Conservation (phyloP, 257 asterid genomes). For the Solanum chmielewskii region DNA sequence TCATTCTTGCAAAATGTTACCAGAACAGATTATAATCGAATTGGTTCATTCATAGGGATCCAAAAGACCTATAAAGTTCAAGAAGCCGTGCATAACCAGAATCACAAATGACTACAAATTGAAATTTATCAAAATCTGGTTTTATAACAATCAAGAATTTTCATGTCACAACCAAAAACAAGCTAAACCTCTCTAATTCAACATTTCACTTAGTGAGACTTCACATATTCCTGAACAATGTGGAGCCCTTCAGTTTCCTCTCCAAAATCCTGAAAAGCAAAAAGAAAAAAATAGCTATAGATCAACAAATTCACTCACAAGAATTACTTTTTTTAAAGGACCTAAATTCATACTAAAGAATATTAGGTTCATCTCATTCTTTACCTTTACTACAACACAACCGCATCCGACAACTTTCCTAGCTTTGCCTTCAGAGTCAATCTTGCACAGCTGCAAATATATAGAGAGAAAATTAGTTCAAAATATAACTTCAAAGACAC, state of each 20-base stretch:
- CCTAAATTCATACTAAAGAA: background rate
- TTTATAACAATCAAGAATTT: background rate
- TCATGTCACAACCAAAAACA: background rate
- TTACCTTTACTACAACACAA: constrained; percentile 65
- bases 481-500: background rate
- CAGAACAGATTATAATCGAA: background rate
- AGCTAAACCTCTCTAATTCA: background rate
- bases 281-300: background rate
- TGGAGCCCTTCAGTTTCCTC: constrained; percentile 73
- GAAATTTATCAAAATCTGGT: background rate
- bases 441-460: constrained; percentile 52
- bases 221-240: constrained; percentile 62
- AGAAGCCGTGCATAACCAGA: background rate
- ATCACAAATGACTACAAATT: background rate
- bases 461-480: background rate
- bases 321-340: background rate
- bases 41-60: background rate
- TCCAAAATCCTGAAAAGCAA: constrained; percentile 53
- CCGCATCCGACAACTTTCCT: constrained; percentile 67
- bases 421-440: constrained; percentile 73
- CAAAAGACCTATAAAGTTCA: background rate
- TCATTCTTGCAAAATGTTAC: background rate
- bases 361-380: background rate
- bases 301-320: background rate
- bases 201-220: constrained; percentile 25